A percentile compares a stretch with the other conserved stretches of the same genome.
These are phyloP conservation scores for Diaporthe destruens DNA, from an alignment of 2,329 filamentous ascomycete genomes.

Conservation along the genomic window DNA sequence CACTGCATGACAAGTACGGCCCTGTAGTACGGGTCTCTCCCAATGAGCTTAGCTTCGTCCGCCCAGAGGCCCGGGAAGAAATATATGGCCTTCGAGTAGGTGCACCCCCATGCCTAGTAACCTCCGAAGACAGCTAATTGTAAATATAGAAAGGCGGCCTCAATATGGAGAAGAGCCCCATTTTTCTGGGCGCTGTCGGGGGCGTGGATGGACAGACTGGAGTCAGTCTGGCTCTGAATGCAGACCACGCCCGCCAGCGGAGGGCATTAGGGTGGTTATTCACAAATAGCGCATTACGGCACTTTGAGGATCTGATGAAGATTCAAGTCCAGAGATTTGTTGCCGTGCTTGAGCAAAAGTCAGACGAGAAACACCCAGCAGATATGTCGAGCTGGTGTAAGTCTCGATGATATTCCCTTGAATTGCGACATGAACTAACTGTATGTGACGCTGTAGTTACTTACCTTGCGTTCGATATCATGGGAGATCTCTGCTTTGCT, in stretches of 20 bases:
- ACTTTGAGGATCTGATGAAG: slow-evolving; percentile 46
- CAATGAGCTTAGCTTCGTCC: slow-evolving; percentile 48
- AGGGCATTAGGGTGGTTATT: slow-evolving; percentile 47
- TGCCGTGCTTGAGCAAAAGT: slow-evolving; percentile 35
- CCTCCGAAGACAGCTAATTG: not conserved
- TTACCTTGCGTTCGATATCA: slow-evolving; percentile 63
- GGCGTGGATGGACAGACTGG: slow-evolving; percentile 32
- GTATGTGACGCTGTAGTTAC: slow-evolving; percentile 43
- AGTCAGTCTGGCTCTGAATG: slow-evolving; percentile 37
- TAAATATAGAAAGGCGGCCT: slow-evolving; percentile 39
- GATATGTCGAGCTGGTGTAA: slow-evolving; percentile 48
- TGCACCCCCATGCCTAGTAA: not conserved
- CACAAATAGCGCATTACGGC: slow-evolving; percentile 45
- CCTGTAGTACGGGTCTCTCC: slow-evolving; percentile 47
- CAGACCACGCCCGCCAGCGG: slow-evolving; percentile 47
- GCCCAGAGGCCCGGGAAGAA: slow-evolving; percentile 47
- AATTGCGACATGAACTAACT: not conserved
- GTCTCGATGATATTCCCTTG: not conserved
- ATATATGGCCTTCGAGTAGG: slow-evolving; percentile 48
- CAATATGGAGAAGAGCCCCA: slow-evolving; percentile 49
- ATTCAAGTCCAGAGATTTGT: slow-evolving; percentile 46
- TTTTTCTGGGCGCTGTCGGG: slow-evolving; percentile 44
- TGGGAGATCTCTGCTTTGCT: slow-evolving; percentile 66
- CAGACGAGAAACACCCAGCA: slow-evolving; percentile 35
- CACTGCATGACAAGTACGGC: slow-evolving; percentile 47